Conservation (phyloP, 2,329 filamentous ascomycete species). For the Plenodomus tracheiphilus region DNA sequence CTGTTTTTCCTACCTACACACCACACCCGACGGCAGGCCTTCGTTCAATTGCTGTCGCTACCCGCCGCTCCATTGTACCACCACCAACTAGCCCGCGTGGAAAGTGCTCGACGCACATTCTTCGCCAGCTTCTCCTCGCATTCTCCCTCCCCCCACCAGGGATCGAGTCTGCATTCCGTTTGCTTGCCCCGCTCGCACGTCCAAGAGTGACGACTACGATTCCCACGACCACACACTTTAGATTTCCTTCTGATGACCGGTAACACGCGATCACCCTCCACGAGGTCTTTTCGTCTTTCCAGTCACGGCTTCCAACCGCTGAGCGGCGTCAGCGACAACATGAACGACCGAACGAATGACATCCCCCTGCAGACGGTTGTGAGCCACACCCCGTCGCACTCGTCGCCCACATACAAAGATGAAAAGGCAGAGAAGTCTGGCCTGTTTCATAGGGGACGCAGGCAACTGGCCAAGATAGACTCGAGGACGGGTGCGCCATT, state of each 20-base stretch:
- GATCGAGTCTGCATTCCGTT: conserved; percentile 8
- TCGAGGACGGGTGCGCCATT: conserved; percentile 34
- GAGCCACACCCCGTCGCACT: conserved; percentile 50
- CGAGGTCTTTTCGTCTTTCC: conserved; percentile 40
- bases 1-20: conserved; percentile 18
- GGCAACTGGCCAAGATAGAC: conserved; percentile 33
- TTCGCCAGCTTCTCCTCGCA: conserved; percentile 16
- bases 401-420: conserved; percentile 25
- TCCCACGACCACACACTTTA: conserved; percentile 7
- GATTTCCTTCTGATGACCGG: conserved; percentile 21
- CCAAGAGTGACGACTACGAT: conserved; percentile 16
- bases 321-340: conserved; percentile 37
- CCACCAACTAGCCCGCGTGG: conserved; percentile 12
- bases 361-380: conserved; percentile 63
- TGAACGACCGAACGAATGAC: conserved; percentile 57
- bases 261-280: conserved; percentile 30
- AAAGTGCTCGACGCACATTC: conserved; percentile 43
- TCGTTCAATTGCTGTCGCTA: conserved; percentile 34
- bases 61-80: conserved; percentile 18
- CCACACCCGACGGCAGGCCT: conserved; percentile 34
- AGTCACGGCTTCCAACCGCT: conserved; percentile 44
- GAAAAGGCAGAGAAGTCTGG: conserved; percentile 44
- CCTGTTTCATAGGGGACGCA: conserved; percentile 43
- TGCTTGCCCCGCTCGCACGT: conserved; percentile 10
- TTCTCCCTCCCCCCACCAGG: conserved; percentile 10